Evolutionary conservation across 805 yeast genomes (phyloP), one percentile per base, ranked within the genome.

Genomic region (Lachancea kluyveri): DNA sequence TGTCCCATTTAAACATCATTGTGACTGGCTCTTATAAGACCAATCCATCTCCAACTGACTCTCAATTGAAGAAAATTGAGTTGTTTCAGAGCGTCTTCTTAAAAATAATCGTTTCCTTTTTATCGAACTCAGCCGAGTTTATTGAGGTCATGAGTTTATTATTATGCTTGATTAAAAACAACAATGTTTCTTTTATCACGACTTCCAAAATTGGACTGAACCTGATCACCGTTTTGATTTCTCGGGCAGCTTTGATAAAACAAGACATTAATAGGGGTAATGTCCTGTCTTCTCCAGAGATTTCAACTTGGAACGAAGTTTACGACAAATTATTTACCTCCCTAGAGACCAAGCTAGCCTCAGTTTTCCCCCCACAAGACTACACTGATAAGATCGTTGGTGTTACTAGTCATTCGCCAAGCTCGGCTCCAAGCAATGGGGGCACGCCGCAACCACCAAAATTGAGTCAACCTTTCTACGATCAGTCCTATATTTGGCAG

Each of bases 401-500:
- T 8, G 28, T 37, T 3, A 25, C 28, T 8, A 37, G 39, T 16
- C 35, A 40, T 24, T 31, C 39, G 4, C 28, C 36, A 21, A 34
- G 39, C 15, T 27, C 38, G 7, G 24, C 35, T n/a, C 15, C 37
- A 4, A 30, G 31, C 7, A 12, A 55, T 21, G 19, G 39, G n/a
- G 36, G 33, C 9, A 28, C 37, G 13, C 26, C 40, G 10, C 25
- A 36, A 6, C 30, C 42, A 5, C 24, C 33, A 7, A 30, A 31
- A 24, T 24, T 46, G 4, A 37, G 63, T 8, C 30, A 35, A n/a
- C 21, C 61, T 24, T 45, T 44, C 21, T 67, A 61, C 33, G 90
- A 81, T 49, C 87, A 79, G 43, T 74, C 87, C 21, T 87, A 88
- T 51, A 86, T 86, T 30, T 90, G 98, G 98, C 96, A 90, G 63